Percentiles rank a stretch among this genome's conserved stretches.
Conservation (phyloP, 768 basidiomycete genomes). For the Hygrocybe punicea region DNA sequence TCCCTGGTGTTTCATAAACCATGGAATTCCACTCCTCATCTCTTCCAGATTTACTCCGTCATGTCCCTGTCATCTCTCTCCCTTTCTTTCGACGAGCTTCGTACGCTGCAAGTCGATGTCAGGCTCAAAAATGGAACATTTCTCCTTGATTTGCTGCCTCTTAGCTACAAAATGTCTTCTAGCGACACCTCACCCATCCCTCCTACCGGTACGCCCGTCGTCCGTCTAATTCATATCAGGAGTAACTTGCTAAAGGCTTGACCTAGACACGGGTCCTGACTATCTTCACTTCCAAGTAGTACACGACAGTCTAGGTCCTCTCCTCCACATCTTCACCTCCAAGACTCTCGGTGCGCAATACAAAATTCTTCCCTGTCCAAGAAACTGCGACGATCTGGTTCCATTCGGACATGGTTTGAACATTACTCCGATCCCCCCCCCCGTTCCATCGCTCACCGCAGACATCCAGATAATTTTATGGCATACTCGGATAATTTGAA, state of each 20-base stretch:
- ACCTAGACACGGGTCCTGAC: neutral
- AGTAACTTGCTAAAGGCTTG: neutral
- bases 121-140: neutral
- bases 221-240: no score
- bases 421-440: neutral
- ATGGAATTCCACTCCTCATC: neutral
- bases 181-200: neutral
- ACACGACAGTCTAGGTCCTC: neutral
- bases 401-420: no score
- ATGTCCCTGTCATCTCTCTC: neutral
- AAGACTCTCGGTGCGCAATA: neutral
- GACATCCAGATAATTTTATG: neutral
- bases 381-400: neutral
- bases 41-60: neutral
- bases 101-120: neutral
- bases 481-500: no score
- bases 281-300: neutral
- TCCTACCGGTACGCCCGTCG: no score
- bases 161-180: neutral
- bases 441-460: neutral
- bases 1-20: neutral
- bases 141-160: neutral
- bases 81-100: neutral
- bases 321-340: conserved; percentile 3
- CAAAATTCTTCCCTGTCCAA: neutral